Evolutionary conservation across 129 eudicot genomes (phyloP).

Genomic region (Artemisia argyi): DNA sequence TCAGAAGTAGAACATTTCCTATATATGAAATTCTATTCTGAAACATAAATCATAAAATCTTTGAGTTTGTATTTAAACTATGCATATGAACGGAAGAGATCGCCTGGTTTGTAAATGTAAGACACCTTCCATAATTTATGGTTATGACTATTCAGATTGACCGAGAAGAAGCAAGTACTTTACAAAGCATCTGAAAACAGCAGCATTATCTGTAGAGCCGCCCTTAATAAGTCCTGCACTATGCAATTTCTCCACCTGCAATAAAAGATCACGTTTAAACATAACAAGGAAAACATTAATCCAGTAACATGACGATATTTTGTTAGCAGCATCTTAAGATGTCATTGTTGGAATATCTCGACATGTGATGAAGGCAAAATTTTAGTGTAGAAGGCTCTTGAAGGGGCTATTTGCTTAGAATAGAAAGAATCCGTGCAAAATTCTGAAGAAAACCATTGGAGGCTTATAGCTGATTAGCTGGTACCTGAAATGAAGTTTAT

Average conservation of each 20-base stretch:
- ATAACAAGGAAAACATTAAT: constrained; percentile 7
- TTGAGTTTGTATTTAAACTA: too few relatives aligned
- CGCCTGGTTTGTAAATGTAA: too few relatives aligned
- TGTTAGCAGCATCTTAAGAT: constrained; percentile 17
- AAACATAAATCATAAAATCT: not conserved
- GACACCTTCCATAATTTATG: constrained; percentile 8
- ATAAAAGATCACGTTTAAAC: not conserved
- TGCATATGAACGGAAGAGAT: too few relatives aligned
- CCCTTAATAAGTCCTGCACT: constrained; percentile 79
- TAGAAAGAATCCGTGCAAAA: constrained; percentile 42
- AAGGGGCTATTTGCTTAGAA: constrained; percentile 70
- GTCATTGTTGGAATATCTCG: not conserved
- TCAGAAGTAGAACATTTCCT: too few relatives aligned
- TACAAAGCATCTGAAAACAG: constrained; percentile 59
- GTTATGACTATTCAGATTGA: not conserved
- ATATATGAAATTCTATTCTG: not conserved
- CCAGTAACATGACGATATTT: not conserved
- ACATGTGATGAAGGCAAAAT: too few relatives aligned
- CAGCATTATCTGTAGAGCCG: constrained; percentile 84
- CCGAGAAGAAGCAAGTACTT: constrained; percentile 3
- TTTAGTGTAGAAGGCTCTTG: constrained; percentile 74
- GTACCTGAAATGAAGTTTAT: constrained; percentile 47
- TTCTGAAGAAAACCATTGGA: constrained; percentile 73
- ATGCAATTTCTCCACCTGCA: constrained; percentile 86
- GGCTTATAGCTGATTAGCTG: constrained; percentile 57